Percentiles rank a stretch among this genome's conserved stretches.
These are phyloP conservation scores for Podila epicladia DNA, from an alignment of 192 early-diverging fungal species.

Conservation along the genomic window DNA sequence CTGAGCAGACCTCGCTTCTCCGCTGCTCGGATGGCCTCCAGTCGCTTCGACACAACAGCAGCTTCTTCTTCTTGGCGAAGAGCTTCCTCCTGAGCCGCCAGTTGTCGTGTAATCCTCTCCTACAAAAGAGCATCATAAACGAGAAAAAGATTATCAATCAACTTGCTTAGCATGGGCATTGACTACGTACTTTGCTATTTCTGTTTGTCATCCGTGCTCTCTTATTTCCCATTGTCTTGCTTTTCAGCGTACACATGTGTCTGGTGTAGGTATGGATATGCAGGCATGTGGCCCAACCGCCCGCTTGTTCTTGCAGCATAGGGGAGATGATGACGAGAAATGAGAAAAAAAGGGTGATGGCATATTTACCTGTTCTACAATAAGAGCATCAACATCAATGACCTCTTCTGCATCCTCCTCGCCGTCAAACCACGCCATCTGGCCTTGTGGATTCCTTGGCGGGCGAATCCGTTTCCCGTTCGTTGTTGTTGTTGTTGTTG, in stretches of 20 bases:
- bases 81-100: constrained; percentile 42
- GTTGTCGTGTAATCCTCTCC: constrained; percentile 39
- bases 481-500: not conserved
- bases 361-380: constrained; percentile 36
- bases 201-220: not conserved
- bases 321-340: not conserved
- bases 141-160: not conserved
- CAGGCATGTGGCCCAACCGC: too few relatives aligned
- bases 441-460: constrained; percentile 24
- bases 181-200: not conserved
- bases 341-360: not conserved
- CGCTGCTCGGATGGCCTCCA: constrained; percentile 36
- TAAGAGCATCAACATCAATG: constrained; percentile 36
- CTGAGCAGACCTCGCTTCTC: constrained; percentile 37
- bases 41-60: constrained; percentile 15
- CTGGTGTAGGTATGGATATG: too few relatives aligned
- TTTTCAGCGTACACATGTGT: too few relatives aligned
- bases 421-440: constrained; percentile 18
- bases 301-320: too few relatives aligned
- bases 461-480: constrained; percentile 1
- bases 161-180: not conserved
- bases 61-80: constrained; percentile 38
- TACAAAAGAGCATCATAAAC: not conserved
- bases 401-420: constrained; percentile 32
- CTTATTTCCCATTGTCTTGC: not conserved